phyloP scores from a whole-genome alignment of 352 stramenopile genomes.

The Phytophthora europaea region DNA sequence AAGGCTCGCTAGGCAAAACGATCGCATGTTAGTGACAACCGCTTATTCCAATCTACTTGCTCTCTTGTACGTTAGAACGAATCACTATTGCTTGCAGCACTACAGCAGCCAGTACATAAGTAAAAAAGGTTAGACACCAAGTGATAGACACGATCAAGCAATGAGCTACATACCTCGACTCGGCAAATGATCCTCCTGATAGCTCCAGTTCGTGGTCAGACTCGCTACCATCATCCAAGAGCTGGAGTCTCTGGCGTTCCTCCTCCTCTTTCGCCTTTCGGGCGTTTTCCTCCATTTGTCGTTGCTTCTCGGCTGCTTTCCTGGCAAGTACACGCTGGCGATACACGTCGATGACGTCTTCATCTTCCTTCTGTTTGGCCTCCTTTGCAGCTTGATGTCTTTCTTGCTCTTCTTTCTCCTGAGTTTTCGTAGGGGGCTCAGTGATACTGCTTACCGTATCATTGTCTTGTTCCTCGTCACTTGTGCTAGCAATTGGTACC shows the following conservation, averaged over 20 bases:
- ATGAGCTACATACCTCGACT: neutral
- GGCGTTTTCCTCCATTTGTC: constrained; percentile 51
- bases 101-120: neutral
- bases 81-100: neutral
- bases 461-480: neutral
- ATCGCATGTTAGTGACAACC: constrained; percentile 22
- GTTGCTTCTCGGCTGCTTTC: constrained; percentile 73
- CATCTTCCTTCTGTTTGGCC: constrained; percentile 69
- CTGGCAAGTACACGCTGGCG: constrained; percentile 70
- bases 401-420: constrained; percentile 51
- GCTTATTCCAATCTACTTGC: constrained; percentile 20
- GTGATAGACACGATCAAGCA: neutral
- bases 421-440: constrained; percentile 19
- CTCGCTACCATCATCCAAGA: constrained; percentile 2
- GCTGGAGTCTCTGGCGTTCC: constrained; percentile 18
- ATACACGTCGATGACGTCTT: constrained; percentile 68
- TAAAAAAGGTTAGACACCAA: constrained; percentile 23
- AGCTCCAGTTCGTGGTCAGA: neutral
- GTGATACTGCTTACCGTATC: neutral
- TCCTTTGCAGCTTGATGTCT: constrained; percentile 45
- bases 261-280: constrained; percentile 53
- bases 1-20: constrained; percentile 37
- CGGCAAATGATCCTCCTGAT: neutral
- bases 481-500: neutral
- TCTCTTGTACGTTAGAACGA: constrained; percentile 30